Conservation (phyloP, 2,329 filamentous ascomycete genomes). For the Clonostachys rhizophaga region DNA sequence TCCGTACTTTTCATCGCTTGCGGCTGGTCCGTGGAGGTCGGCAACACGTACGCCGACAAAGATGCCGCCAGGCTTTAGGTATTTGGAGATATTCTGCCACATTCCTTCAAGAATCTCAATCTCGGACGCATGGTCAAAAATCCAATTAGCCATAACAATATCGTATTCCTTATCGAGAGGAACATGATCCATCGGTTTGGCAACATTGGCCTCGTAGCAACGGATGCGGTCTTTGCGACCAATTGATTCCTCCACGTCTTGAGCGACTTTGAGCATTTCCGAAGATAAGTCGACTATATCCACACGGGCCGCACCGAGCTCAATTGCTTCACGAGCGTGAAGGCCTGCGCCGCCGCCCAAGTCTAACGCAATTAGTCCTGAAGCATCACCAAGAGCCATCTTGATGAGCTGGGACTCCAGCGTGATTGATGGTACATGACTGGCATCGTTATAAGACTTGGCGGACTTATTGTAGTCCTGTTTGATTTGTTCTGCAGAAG, state of each 20-base stretch:
- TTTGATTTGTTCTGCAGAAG: too few species aligned
- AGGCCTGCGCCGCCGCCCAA: neutral
- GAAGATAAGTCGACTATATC: slow-evolving; percentile 1
- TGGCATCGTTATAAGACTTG: too few species aligned
- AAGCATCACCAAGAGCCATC: neutral
- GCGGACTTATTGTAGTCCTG: too few species aligned
- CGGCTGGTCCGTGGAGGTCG: neutral
- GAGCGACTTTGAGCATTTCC: neutral
- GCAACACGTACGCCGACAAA: slow-evolving; percentile 15
- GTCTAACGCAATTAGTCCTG: neutral
- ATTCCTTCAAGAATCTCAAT: slow-evolving; percentile 15
- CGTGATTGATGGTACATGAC: too few species aligned
- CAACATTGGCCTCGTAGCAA: slow-evolving; percentile 15
- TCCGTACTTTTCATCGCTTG: slow-evolving; percentile 1
- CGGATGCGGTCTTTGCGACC: slow-evolving; percentile 6
- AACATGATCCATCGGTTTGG: slow-evolving; percentile 9
- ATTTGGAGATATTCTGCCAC: slow-evolving; percentile 13
- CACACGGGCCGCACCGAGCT: neutral
- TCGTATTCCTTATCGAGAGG: slow-evolving; percentile 16
- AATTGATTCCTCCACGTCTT: neutral
- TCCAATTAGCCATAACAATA: slow-evolving; percentile 24
- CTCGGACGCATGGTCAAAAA: slow-evolving; percentile 18
- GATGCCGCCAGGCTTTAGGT: slow-evolving; percentile 17
- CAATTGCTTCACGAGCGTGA: slow-evolving; percentile 1
- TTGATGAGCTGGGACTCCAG: neutral